These are phyloP conservation scores for Thraustotheca clavata DNA, from an alignment of 352 stramenopile species.

Conservation along the genomic window DNA sequence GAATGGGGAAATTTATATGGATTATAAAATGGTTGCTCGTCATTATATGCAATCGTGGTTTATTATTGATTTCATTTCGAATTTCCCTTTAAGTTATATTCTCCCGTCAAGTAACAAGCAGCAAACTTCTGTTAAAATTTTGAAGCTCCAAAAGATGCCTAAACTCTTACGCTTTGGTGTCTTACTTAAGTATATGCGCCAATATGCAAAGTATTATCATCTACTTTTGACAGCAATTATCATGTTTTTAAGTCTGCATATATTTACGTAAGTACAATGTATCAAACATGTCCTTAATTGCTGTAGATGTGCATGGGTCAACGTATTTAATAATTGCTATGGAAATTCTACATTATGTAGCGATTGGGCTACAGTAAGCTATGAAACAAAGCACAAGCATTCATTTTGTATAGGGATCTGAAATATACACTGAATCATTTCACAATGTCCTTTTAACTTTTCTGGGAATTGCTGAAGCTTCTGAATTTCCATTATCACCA, in stretches of 20 bases:
- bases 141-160: conserved; percentile 75
- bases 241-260: conserved; percentile 51
- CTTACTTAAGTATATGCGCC: conserved; percentile 62
- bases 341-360: too few relatives aligned
- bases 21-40: conserved; percentile 40
- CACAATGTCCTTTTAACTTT: conserved; percentile 10
- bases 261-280: conserved; percentile 36
- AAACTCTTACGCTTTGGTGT: conserved; percentile 66
- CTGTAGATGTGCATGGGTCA: conserved; percentile 50
- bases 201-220: conserved; percentile 82
- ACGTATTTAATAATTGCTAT: conserved; percentile 61
- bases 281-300: not conserved
- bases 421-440: conserved; percentile 7
- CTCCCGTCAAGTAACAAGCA: conserved; percentile 37
- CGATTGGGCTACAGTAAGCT: not conserved
- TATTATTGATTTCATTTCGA: conserved; percentile 73
- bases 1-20: conserved; percentile 78
- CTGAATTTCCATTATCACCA: not conserved
- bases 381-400: too few relatives aligned
- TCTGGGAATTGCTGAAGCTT: conserved; percentile 1
- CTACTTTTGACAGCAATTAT: conserved; percentile 53
- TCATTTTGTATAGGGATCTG: conserved; percentile 12
- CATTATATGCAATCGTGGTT: conserved; percentile 79
- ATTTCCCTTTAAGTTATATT: conserved; percentile 50
- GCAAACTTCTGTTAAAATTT: conserved; percentile 43